phyloP scores from a whole-genome alignment of 352 stramenopile species.

The Globisporangium abappressorium region DNA sequence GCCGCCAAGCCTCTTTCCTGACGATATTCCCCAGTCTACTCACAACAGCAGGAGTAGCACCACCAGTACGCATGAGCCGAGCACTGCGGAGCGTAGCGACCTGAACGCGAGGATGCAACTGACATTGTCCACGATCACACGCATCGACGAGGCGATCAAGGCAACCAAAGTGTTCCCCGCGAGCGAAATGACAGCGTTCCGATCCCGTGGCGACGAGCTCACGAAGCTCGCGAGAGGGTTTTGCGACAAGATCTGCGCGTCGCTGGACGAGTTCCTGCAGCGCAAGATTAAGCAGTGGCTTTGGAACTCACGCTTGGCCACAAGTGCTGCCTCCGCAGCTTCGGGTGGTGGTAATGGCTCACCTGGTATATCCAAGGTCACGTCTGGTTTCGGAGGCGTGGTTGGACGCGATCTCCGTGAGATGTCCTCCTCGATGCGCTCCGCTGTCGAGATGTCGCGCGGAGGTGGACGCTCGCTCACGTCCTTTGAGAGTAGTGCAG shows the following conservation, averaged over 20 bases:
- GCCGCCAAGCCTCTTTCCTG: conserved; percentile 45
- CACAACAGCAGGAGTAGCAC: conserved; percentile 11
- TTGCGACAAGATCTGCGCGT: conserved; percentile 47
- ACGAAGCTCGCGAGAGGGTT: conserved; percentile 37
- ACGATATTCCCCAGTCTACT: conserved; percentile 18
- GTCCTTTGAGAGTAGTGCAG: conserved; percentile 31
- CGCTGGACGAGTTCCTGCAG: conserved; percentile 60
- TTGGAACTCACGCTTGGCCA: conserved; percentile 17
- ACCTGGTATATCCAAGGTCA: conserved; percentile 9
- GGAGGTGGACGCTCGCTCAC: conserved; percentile 31
- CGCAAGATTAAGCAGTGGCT: conserved; percentile 42
- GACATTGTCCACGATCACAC: conserved; percentile 38
- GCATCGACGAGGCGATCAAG: conserved; percentile 53
- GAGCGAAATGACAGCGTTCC: conserved; percentile 64
- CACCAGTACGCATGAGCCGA: background rate
- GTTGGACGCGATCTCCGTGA: conserved; percentile 30
- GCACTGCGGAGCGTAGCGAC: conserved; percentile 13
- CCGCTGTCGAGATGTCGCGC: conserved; percentile 23
- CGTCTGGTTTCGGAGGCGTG: background rate
- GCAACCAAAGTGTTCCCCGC: conserved; percentile 55
- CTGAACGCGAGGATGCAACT: conserved; percentile 30
- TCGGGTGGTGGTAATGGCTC: conserved; percentile 7
- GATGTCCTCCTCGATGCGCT: conserved; percentile 23
- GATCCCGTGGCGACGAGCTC: conserved; percentile 51
- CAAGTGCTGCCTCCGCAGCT: background rate